Evolutionary conservation across 2,329 filamentous ascomycete species (phyloP), one percentile per base, ranked within the genome.

Genomic region (Aspergillus transmontanensis): DNA sequence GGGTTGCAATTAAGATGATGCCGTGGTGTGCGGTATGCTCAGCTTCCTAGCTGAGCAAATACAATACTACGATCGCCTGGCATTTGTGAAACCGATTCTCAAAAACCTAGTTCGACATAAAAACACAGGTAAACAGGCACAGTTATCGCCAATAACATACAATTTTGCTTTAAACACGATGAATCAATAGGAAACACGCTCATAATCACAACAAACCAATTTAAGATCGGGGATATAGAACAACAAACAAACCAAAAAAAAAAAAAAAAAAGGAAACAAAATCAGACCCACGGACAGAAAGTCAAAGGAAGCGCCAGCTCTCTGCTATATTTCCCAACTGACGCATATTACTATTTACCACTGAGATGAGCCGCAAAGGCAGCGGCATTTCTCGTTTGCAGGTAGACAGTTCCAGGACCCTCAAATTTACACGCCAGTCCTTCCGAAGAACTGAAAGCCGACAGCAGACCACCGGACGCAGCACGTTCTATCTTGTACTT

Each of bases 341-440:
- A 28, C 9, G 30, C 23, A 53, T 34, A n/a, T 12, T 21, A n/a
- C 50, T 50, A 12, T 21, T 81, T 78, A 0, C 78, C 73, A 21
- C 79, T 73, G 68, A 89, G 75, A 77, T 86, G 88, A 16, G 77
- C 72, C 1, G 81, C 82, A 72, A 90, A 89, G 0, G 84, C 83
- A 12, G 87, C 86, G 58, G 93, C 85, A 74, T 97, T 98, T 66
- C 95, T 87, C 1, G 95, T 98, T 79, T 99, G 95, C 71, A 98
- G 84, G 73, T 94, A 97, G 0, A 99, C 86, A 0, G 93, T 96
- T 0, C 95, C 95, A 0, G 95, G 95, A 48, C 86, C 94, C 0
- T 90, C 93, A 69, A 98, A 98, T 75, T 93, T 96, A 83, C 95
- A 99, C 4, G 97, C 94, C 41, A 98, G 81, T 0, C 95, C 95